Conservation (phyloP, 2,329 filamentous ascomycete genomes). For the Cercospora sp. region DNA sequence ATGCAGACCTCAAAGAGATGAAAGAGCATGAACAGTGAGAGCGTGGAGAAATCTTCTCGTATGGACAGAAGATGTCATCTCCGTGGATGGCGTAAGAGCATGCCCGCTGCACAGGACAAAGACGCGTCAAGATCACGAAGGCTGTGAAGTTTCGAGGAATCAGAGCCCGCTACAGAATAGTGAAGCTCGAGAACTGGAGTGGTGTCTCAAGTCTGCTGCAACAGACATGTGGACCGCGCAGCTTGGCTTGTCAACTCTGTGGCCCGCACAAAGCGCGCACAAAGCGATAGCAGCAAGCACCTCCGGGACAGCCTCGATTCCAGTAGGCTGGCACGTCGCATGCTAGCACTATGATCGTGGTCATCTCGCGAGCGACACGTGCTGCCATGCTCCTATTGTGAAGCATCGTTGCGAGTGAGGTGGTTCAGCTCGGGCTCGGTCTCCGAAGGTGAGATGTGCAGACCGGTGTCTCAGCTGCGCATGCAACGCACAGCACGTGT, state of each 20-base stretch:
- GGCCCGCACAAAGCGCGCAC: neutral
- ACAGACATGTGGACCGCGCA: neutral
- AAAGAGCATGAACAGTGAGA: neutral
- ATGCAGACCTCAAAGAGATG: neutral
- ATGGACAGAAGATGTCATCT: neutral
- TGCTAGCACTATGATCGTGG: neutral
- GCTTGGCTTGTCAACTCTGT: neutral
- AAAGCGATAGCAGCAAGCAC: neutral
- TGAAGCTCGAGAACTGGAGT: neutral
- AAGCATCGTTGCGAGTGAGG: neutral
- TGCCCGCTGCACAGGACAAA: neutral
- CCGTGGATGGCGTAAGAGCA: neutral
- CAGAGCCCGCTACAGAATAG: neutral
- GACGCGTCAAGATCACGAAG: neutral
- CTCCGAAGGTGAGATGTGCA: neutral
- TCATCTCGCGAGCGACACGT: neutral
- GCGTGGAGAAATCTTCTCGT: neutral
- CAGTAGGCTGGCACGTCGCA: neutral
- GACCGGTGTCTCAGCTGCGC: neutral
- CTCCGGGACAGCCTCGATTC: neutral
- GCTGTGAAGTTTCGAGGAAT: neutral
- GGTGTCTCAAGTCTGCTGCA: neutral
- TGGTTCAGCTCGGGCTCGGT: neutral
- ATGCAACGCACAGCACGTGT: neutral
- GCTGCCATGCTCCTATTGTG: neutral